A percentile compares a stretch with the other conserved stretches of the same genome.
Evolutionary conservation across 805 yeast genomes (phyloP).

Genomic region (Hanseniaspora opuntiae): DNA sequence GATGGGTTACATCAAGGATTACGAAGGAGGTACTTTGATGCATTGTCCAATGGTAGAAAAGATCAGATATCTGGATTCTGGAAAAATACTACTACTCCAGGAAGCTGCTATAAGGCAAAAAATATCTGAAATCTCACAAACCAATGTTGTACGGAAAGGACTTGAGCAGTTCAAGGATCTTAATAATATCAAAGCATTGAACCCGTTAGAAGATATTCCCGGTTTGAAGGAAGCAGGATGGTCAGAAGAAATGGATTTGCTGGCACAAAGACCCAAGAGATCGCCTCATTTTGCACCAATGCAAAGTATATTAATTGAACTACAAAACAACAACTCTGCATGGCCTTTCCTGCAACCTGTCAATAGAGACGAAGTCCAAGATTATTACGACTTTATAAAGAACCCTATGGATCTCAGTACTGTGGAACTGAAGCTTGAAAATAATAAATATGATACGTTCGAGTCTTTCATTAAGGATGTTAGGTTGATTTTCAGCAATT

Average conservation of each 20-base stretch:
- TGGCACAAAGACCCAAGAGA: constrained; percentile 87
- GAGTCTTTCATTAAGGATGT: constrained; percentile 87
- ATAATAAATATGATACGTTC: constrained; percentile 78
- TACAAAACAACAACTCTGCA: constrained; percentile 89
- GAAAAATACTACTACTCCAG: constrained; percentile 72
- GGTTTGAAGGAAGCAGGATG: constrained; percentile 91
- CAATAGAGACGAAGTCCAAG: constrained; percentile 84
- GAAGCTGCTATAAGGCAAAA: constrained; percentile 82
- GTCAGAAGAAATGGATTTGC: constrained; percentile 95
- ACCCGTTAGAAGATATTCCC: constrained; percentile 65
- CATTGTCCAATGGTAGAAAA: constrained; percentile 89
- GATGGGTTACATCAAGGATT: constrained; percentile 98
- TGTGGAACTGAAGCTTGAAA: constrained; percentile 86
- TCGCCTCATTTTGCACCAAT: constrained; percentile 90
- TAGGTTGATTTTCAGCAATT: constrained; percentile 72
- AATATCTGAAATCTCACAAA: constrained; percentile 62
- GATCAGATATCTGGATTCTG: constrained; percentile 76
- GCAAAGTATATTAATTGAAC: constrained; percentile 74
- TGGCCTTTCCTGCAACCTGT: constrained; percentile 97
- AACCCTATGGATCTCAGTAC: constrained; percentile 97
- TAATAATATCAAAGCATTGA: constrained; percentile 39
- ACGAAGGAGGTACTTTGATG: constrained; percentile 97
- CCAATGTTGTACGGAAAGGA: constrained; percentile 75
- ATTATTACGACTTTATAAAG: constrained; percentile 87
- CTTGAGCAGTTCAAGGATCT: constrained; percentile 50